Percentiles rank a stretch among this genome's conserved stretches.
These are phyloP conservation scores for Amylostereum areolatum DNA, from an alignment of 1,284 basidiomycete genomes.

Conservation along the genomic window DNA sequence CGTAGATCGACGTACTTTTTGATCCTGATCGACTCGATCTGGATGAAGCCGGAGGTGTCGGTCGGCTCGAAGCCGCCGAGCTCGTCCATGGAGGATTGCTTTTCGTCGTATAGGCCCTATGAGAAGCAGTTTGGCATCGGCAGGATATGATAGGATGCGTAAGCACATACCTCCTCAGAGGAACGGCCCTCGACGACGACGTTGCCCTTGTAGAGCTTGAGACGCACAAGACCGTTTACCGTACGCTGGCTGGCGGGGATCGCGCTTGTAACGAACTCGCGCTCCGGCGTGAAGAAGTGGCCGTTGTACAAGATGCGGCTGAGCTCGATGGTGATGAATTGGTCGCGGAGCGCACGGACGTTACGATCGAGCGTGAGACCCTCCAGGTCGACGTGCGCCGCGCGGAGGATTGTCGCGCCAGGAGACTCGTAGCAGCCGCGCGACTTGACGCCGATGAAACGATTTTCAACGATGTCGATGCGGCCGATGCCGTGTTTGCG, in stretches of 20 bases:
- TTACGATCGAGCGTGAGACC: conserved; percentile 97
- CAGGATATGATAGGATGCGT: neutral
- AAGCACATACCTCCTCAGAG: conserved; percentile 67
- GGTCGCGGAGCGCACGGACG: conserved; percentile 91
- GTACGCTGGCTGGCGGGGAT: conserved; percentile 93
- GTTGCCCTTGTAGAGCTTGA: conserved; percentile 97
- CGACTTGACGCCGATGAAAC: conserved; percentile 98
- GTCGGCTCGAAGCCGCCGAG: conserved; percentile 95
- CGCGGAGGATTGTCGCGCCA: conserved; percentile 92
- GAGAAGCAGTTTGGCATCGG: neutral
- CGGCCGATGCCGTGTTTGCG: conserved; percentile 95
- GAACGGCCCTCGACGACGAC: conserved; percentile 90
- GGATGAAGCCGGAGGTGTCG: conserved; percentile 90
- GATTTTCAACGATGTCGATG: conserved; percentile 99
- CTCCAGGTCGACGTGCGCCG: conserved; percentile 95
- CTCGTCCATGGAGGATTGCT: conserved; percentile 99
- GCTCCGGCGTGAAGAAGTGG: conserved; percentile 96
- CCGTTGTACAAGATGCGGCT: conserved; percentile 95
- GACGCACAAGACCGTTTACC: conserved; percentile 88
- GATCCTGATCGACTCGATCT: conserved; percentile 92
- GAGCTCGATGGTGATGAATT: conserved; percentile 89
- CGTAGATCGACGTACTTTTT: conserved; percentile 69
- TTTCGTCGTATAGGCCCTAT: conserved; percentile 91
- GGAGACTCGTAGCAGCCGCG: conserved; percentile 99
- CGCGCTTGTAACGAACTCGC: conserved; percentile 88